phyloP scores from a whole-genome alignment of 129 eudicot species.

The Dittrichia graveolens region DNA sequence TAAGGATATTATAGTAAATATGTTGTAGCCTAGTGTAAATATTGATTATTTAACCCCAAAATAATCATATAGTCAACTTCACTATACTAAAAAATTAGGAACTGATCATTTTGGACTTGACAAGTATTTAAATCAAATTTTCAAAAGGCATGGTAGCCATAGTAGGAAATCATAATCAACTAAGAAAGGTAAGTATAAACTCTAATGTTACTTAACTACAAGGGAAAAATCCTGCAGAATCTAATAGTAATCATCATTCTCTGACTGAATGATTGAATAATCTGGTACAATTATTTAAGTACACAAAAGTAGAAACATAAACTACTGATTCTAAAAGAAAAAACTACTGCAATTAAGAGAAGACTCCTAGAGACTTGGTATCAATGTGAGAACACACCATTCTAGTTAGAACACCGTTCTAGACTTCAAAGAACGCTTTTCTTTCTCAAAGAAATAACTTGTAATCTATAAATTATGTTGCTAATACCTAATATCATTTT shows the following conservation, averaged over 20 bases:
- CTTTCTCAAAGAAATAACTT: no score
- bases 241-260: neutral
- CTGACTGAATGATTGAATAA: neutral
- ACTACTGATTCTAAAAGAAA: neutral
- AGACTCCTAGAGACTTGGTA: no score
- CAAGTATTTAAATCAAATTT: neutral
- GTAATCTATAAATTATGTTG: neutral
- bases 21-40: neutral
- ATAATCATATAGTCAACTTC: neutral
- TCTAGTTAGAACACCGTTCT: no score
- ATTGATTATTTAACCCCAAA: neutral
- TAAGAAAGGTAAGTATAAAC: neutral
- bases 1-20: neutral
- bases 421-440: no score
- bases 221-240: neutral
- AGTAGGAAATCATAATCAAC: no score
- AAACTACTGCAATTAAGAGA: no score
- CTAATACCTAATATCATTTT: neutral
- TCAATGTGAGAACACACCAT: no score
- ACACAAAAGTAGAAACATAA: neutral
- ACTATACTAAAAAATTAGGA: neutral
- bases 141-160: no score
- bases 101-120: neutral
- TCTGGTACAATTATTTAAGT: neutral
- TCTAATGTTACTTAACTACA: neutral